Evolutionary conservation across 495 filamentous ascomycete genomes (phyloP).

Genomic region (Glarea lozoyensis): DNA sequence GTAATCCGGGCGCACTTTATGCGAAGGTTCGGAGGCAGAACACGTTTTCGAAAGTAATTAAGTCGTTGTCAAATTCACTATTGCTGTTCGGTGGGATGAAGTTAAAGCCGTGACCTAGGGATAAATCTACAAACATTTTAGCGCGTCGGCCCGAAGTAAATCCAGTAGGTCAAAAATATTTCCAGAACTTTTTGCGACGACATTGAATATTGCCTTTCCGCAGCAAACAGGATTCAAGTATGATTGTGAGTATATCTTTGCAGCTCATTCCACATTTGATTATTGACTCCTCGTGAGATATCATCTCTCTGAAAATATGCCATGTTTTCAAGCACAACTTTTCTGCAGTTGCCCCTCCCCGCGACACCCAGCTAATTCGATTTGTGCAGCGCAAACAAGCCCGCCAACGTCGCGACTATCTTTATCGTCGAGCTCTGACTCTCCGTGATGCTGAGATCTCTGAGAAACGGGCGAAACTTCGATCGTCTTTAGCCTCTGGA

Average conservation of each 20-base stretch:
- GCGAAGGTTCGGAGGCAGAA: no score
- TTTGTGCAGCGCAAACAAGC: conserved; percentile 54
- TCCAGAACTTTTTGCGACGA: no score
- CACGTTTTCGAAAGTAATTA: no score
- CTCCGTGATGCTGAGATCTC: conserved; percentile 88
- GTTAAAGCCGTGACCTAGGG: not conserved
- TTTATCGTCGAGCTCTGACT: conserved; percentile 72
- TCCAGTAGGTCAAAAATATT: not conserved
- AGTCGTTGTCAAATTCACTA: not conserved
- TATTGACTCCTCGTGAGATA: not conserved
- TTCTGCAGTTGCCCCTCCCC: not conserved
- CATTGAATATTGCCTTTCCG: no score
- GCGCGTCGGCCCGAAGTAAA: not conserved
- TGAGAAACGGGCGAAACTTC: conserved; percentile 80
- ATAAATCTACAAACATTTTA: not conserved
- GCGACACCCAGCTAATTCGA: not conserved
- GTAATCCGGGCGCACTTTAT: conserved; percentile 13
- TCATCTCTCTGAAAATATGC: no score
- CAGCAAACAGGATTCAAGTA: conserved; percentile 29
- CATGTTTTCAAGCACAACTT: not conserved
- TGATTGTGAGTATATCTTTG: not conserved
- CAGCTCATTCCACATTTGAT: not conserved
- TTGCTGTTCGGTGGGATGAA: not conserved
- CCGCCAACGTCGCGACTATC: conserved; percentile 84
- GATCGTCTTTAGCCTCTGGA: conserved; percentile 67